phyloP scores from a whole-genome alignment of 2,329 filamentous ascomycete species.

The Calonectria pteridis region DNA sequence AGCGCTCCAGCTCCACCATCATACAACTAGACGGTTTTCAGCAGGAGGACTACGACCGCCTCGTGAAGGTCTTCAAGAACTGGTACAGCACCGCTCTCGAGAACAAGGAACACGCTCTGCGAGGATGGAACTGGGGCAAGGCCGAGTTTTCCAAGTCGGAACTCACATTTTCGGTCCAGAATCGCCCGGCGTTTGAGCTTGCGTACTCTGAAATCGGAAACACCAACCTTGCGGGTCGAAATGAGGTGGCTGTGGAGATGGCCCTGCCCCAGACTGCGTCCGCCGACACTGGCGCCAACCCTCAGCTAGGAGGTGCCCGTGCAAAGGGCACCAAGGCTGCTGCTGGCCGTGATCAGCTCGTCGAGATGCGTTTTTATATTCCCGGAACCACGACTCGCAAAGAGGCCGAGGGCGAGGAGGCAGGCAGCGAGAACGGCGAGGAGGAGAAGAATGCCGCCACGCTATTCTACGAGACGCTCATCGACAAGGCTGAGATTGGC shows the following conservation, averaged over 20 bases:
- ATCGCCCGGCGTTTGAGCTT: constrained; percentile 94
- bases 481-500: constrained; percentile 99
- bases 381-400: constrained; percentile 89
- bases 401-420: constrained; percentile 76
- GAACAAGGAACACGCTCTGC: constrained; percentile 91
- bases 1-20: constrained; percentile 80
- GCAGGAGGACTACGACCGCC: constrained; percentile 92
- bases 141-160: constrained; percentile 96
- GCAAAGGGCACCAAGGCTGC: constrained; percentile 89
- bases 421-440: constrained; percentile 67
- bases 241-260: constrained; percentile 97
- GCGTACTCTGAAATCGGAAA: constrained; percentile 98
- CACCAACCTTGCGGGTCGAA: constrained; percentile 96
- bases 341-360: constrained; percentile 90
- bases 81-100: constrained; percentile 97
- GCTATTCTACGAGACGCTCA: constrained; percentile 97
- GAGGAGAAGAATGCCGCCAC: constrained; percentile 95
- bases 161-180: constrained; percentile 96
- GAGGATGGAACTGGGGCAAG: constrained; percentile 99
- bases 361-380: constrained; percentile 99
- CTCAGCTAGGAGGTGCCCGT: constrained; percentile 77
- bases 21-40: constrained; percentile 96
- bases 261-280: constrained; percentile 79
- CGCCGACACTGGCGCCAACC: constrained; percentile 79
- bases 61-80: constrained; percentile 94